These are phyloP conservation scores for Globisporangium acanthophoron DNA, from an alignment of 352 stramenopile genomes.

Conservation along the genomic window DNA sequence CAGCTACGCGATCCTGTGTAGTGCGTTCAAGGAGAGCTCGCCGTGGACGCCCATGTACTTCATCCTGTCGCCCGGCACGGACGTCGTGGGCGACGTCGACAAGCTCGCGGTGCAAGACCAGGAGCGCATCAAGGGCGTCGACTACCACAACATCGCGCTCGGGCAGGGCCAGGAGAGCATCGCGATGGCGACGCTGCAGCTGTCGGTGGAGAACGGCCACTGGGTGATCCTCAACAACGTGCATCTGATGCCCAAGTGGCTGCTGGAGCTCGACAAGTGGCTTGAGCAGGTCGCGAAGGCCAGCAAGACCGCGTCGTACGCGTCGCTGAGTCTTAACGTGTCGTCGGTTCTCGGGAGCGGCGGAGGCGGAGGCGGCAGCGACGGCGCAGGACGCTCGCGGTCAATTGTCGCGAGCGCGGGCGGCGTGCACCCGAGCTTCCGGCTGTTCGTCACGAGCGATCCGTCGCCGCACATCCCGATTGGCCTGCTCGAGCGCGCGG, in stretches of 20 bases:
- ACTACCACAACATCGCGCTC: slow-evolving; percentile 95
- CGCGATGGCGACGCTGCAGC: slow-evolving; percentile 85
- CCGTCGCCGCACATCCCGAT: slow-evolving; percentile 83
- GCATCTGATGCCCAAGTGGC: slow-evolving; percentile 93
- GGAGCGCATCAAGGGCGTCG: slow-evolving; percentile 90
- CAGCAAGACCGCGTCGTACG: slow-evolving; percentile 46
- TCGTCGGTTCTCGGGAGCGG: not conserved
- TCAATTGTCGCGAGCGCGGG: slow-evolving; percentile 20
- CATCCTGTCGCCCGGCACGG: slow-evolving; percentile 94
- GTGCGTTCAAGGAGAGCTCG: slow-evolving; percentile 90
- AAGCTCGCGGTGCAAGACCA: slow-evolving; percentile 89
- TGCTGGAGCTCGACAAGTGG: slow-evolving; percentile 90
- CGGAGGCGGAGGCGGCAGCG: not conserved
- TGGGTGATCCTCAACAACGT: slow-evolving; percentile 96
- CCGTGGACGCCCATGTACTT: slow-evolving; percentile 97
- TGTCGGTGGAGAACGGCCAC: slow-evolving; percentile 88
- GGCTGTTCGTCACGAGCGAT: slow-evolving; percentile 89
- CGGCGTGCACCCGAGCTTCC: slow-evolving; percentile 70
- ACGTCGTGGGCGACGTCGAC: slow-evolving; percentile 96
- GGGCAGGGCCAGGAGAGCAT: slow-evolving; percentile 92
- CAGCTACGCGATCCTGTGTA: slow-evolving; percentile 93
- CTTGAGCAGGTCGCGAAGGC: slow-evolving; percentile 78
- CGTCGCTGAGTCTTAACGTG: slow-evolving; percentile 22
- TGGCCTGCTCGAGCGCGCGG: slow-evolving; percentile 82
- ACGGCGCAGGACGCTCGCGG: slow-evolving; percentile 12